Evolutionary conservation across 805 yeast genomes (phyloP).

Genomic region (Yarrowia sp.): DNA sequence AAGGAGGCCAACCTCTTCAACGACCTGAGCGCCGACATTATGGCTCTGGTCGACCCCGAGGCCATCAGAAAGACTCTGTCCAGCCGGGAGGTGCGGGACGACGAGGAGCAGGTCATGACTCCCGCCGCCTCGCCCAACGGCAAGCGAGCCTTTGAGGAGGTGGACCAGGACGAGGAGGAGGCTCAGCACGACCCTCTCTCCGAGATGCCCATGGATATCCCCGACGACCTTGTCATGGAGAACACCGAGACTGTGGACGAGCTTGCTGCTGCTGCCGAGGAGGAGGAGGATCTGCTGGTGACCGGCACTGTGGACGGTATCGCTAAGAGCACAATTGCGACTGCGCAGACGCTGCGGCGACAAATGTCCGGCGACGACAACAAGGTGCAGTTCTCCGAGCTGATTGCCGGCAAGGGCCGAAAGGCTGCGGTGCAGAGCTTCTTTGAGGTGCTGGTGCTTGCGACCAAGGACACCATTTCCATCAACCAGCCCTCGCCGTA

Average conservation of each 20-base stretch:
- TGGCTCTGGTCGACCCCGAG: conserved; percentile 12
- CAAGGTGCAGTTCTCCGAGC: conserved; percentile 48
- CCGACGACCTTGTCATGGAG: conserved; percentile 6
- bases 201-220: neutral
- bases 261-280: neutral
- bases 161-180: conserved; percentile 7
- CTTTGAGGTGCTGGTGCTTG: conserved; percentile 78
- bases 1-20: neutral
- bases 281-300: conserved; percentile 25
- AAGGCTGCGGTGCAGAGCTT: conserved; percentile 39
- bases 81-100: conserved; percentile 5
- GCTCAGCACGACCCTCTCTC: neutral
- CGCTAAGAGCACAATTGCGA: conserved; percentile 50
- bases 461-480: conserved; percentile 67
- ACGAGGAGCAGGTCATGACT: conserved; percentile 23
- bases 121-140: conserved; percentile 24
- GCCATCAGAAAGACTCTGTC: conserved; percentile 1
- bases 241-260: conserved; percentile 2
- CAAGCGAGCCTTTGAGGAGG: conserved; percentile 17
- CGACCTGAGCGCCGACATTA: neutral
- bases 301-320: conserved; percentile 34
- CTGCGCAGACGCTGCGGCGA: conserved; percentile 48
- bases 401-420: conserved; percentile 20
- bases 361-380: conserved; percentile 44
- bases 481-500: conserved; percentile 60